Evolutionary conservation across 1,139 yeast species (phyloP).

Genomic region (Magnusiomyces tetraspermus): DNA sequence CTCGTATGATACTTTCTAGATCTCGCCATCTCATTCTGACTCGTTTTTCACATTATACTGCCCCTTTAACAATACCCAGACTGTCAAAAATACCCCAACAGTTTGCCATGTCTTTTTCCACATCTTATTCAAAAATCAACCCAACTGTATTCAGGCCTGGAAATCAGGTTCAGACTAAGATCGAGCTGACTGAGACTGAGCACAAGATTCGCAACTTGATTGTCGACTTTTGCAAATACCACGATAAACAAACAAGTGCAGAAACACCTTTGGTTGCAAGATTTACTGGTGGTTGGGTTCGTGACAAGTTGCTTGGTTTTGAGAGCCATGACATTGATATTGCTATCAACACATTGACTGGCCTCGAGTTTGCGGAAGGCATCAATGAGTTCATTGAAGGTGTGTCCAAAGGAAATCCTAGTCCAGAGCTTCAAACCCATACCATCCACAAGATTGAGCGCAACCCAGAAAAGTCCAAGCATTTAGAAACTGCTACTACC

Average conservation of each 20-base stretch:
- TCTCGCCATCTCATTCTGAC: too few relatives aligned
- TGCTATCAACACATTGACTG: slow-evolving; percentile 75
- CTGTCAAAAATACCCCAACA: too few relatives aligned
- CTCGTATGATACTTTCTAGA: too few relatives aligned
- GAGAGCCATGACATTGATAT: slow-evolving; percentile 84
- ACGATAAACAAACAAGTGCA: slow-evolving; percentile 10
- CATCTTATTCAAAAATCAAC: not conserved
- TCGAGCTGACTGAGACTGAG: slow-evolving; percentile 42
- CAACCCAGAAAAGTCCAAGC: slow-evolving; percentile 93
- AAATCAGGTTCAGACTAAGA: not conserved
- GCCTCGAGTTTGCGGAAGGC: slow-evolving; percentile 72
- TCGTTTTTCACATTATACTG: too few relatives aligned
- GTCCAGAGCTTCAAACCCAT: slow-evolving; percentile 10
- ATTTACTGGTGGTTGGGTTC: slow-evolving; percentile 98
- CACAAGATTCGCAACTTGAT: slow-evolving; percentile 40
- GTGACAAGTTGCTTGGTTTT: slow-evolving; percentile 79
- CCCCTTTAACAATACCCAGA: too few relatives aligned
- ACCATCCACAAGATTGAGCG: slow-evolving; percentile 73
- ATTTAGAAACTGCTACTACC: slow-evolving; percentile 92
- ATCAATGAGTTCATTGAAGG: slow-evolving; percentile 47
- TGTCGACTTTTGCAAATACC: slow-evolving; percentile 24
- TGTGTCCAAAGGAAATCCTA: slow-evolving; percentile 11
- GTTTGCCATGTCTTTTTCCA: not conserved
- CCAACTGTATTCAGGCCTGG: slow-evolving; percentile 9
- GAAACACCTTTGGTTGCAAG: slow-evolving; percentile 44